Percentiles rank a stretch among this genome's conserved stretches.
Evolutionary conservation across 139 green algal species (phyloP).

Genomic region (Zygnema circumcarinatum): DNA sequence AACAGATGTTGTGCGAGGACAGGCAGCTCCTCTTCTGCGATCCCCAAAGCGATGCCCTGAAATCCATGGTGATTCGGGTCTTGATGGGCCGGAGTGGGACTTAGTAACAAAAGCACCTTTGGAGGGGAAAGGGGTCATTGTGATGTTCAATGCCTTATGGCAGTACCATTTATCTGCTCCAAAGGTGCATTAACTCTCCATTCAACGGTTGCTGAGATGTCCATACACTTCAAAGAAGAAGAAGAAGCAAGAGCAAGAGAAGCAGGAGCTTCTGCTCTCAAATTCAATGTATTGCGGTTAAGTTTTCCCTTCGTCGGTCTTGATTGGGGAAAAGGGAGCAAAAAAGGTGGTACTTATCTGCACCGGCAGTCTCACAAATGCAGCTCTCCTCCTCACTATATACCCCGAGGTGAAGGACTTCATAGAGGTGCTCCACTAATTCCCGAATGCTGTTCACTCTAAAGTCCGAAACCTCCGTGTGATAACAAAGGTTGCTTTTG

Average conservation of each 20-base stretch:
- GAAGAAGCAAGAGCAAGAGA: no score
- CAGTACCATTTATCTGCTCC: background rate
- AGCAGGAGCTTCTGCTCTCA: no score
- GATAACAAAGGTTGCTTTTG: no score
- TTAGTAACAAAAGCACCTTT: background rate
- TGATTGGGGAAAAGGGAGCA: background rate
- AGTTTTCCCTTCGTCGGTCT: background rate
- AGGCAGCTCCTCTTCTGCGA: slow-evolving; percentile 78
- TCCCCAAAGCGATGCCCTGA: slow-evolving; percentile 75
- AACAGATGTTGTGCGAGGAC: slow-evolving; percentile 74
- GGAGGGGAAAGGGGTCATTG: slow-evolving; percentile 71
- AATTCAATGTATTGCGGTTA: no score
- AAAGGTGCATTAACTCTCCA: no score
- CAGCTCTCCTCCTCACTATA: slow-evolving; percentile 83
- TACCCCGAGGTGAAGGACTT: slow-evolving; percentile 79
- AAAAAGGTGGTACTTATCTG: slow-evolving; percentile 74
- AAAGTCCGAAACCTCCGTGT: no score
- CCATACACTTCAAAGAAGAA: no score
- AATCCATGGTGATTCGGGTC: slow-evolving; percentile 90
- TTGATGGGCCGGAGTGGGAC: slow-evolving; percentile 58
- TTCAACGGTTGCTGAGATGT: no score
- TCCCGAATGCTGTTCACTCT: no score
- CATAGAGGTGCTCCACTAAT: slow-evolving; percentile 79
- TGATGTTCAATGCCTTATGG: slow-evolving; percentile 67
- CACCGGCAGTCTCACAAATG: slow-evolving; percentile 91